A percentile compares a stretch with the other conserved stretches of the same genome.
Conservation (phyloP, 345 rosid genomes). For the Cardamine chenopodiifolia region DNA sequence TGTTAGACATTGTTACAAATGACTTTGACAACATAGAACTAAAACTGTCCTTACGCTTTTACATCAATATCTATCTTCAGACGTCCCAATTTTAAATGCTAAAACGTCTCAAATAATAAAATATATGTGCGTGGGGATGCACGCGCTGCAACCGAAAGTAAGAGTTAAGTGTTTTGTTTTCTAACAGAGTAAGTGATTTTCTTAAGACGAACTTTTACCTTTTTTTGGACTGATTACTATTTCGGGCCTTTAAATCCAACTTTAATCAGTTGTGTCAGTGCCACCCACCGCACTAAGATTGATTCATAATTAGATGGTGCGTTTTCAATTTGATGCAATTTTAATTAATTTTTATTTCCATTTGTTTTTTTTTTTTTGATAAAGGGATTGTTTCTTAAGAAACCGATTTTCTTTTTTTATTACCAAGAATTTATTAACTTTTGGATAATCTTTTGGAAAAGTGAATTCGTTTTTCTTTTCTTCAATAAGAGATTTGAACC, state of each 20-base stretch:
- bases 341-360: neutral
- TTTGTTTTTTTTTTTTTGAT: too few relatives aligned
- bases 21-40: constrained; percentile 38
- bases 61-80: constrained; percentile 25
- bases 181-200: constrained; percentile 24
- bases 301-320: constrained; percentile 54
- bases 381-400: neutral
- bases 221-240: constrained; percentile 41
- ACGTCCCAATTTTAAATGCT: constrained; percentile 6
- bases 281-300: constrained; percentile 85
- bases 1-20: constrained; percentile 22
- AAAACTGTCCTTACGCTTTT: constrained; percentile 36
- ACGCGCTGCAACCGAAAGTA: constrained; percentile 26
- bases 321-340: constrained; percentile 15
- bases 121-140: neutral
- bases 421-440: neutral
- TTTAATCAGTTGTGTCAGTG: constrained; percentile 59
- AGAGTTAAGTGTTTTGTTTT: neutral
- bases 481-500: neutral
- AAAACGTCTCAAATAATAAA: constrained; percentile 7
- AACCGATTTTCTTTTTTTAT: neutral
- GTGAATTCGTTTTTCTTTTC: too few relatives aligned
- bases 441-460: neutral
- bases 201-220: constrained; percentile 28
- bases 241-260: constrained; percentile 50